phyloP scores from a whole-genome alignment of 2,329 filamentous ascomycete species.

The Botrytis pseudocinerea region DNA sequence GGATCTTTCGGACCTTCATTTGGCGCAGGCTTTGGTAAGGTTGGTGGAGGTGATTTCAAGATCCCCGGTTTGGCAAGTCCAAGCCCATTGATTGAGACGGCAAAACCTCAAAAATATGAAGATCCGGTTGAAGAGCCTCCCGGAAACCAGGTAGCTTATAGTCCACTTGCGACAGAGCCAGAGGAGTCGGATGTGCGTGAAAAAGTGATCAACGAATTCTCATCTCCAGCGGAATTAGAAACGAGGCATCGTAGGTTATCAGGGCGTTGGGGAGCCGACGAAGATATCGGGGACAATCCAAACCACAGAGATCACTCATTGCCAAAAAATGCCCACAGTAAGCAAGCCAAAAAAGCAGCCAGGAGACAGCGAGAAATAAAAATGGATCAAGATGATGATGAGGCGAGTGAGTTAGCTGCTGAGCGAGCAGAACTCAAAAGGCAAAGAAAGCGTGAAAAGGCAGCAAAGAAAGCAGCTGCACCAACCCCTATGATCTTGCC shows the following conservation, averaged over 20 bases:
- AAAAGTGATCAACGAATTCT: not conserved
- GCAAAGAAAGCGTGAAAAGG: conserved; percentile 44
- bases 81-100: not conserved
- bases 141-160: not conserved
- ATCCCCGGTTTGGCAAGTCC: not conserved
- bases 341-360: conserved; percentile 37
- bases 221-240: not conserved
- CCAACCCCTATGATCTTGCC: conserved; percentile 72
- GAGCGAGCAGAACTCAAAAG: conserved; percentile 48
- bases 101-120: not conserved
- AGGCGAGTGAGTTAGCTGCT: conserved; percentile 37
- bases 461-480: conserved; percentile 46
- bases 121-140: not conserved
- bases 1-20: not conserved
- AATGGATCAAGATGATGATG: conserved; percentile 36
- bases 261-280: conserved; percentile 15
- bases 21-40: conserved; percentile 4
- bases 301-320: conserved; percentile 9
- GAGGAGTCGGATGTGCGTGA: not conserved
- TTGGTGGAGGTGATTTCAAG: not conserved
- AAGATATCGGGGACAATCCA: conserved; percentile 10
- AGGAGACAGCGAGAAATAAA: conserved; percentile 35
- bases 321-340: conserved; percentile 32
- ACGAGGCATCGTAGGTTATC: conserved; percentile 15
- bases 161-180: not conserved